Conservation (phyloP, 1,139 yeast genomes). For the Suhomyces maxii region DNA sequence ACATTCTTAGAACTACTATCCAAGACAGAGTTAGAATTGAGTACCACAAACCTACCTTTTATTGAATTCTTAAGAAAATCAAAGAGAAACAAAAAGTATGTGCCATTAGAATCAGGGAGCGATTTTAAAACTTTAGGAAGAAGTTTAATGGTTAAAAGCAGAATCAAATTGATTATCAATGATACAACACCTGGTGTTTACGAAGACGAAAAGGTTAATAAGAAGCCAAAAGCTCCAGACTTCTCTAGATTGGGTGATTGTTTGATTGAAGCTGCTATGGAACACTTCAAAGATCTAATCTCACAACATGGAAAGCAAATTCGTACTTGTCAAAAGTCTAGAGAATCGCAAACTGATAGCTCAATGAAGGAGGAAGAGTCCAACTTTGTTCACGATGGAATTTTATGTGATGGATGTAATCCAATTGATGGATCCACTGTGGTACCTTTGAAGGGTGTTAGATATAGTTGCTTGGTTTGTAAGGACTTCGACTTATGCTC, state of each 20-base stretch:
- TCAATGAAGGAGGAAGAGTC: neutral
- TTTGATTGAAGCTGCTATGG: conserved; percentile 25
- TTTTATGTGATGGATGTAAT: conserved; percentile 45
- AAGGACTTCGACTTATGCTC: conserved; percentile 58
- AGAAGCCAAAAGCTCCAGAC: conserved; percentile 15
- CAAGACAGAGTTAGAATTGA: conserved; percentile 9
- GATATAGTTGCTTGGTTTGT: conserved; percentile 59
- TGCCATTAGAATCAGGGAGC: conserved; percentile 35
- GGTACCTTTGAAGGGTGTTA: conserved; percentile 43
- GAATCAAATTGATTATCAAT: conserved; percentile 30
- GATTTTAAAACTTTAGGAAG: conserved; percentile 50
- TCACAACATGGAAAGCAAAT: conserved; percentile 7
- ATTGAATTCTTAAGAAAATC: conserved; percentile 33
- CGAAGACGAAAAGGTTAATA: conserved; percentile 3
- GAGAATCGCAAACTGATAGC: neutral
- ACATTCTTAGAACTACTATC: conserved; percentile 14
- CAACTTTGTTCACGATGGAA: conserved; percentile 37
- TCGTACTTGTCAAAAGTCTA: neutral
- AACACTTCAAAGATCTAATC: conserved; percentile 24
- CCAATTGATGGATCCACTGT: conserved; percentile 20
- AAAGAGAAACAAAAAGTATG: conserved; percentile 43
- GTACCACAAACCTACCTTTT: conserved; percentile 8
- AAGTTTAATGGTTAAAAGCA: conserved; percentile 47
- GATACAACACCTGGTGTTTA: conserved; percentile 15
- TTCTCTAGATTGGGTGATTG: conserved; percentile 26